Evolutionary conservation across 2,329 filamentous ascomycete genomes (phyloP).

Genomic region (Arthroderma sp.): DNA sequence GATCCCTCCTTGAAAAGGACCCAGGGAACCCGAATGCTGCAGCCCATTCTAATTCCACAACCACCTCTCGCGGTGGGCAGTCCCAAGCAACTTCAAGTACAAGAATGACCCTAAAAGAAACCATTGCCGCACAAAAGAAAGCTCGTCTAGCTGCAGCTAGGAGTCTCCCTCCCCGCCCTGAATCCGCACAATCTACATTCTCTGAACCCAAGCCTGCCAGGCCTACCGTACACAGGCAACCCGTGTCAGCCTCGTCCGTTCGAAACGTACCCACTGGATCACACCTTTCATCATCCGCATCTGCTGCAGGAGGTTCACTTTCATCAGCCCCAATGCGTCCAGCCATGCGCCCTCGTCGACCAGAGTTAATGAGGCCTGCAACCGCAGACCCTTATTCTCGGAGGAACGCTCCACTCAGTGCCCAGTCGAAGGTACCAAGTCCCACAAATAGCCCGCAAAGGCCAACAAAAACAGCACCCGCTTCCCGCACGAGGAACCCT

Average conservation of each 20-base stretch:
- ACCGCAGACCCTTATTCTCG: conserved; percentile 45
- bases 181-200: conserved; percentile 45
- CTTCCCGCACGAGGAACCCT: conserved; percentile 21
- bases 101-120: conserved; percentile 57
- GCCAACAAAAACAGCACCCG: conserved; percentile 20
- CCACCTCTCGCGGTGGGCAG: conserved; percentile 7
- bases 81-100: conserved; percentile 37
- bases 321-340: conserved; percentile 50
- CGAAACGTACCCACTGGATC: conserved; percentile 28
- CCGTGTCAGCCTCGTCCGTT: conserved; percentile 23
- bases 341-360: conserved; percentile 25
- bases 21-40: conserved; percentile 52
- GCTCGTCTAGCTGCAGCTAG: conserved; percentile 34
- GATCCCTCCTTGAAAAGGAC: conserved; percentile 70
- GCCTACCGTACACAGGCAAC: conserved; percentile 20
- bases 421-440: conserved; percentile 21
- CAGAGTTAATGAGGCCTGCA: conserved; percentile 36
- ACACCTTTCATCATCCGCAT: conserved; percentile 23
- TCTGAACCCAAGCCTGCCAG: conserved; percentile 33
- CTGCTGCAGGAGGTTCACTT: conserved; percentile 25
- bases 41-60: background rate
- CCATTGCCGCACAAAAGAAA: conserved; percentile 72
- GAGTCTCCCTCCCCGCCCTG: conserved; percentile 42
- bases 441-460: conserved; percentile 15
- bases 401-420: conserved; percentile 12